Evolutionary conservation across 306 rosid species (phyloP).

Genomic region (Alnus glutinosa): DNA sequence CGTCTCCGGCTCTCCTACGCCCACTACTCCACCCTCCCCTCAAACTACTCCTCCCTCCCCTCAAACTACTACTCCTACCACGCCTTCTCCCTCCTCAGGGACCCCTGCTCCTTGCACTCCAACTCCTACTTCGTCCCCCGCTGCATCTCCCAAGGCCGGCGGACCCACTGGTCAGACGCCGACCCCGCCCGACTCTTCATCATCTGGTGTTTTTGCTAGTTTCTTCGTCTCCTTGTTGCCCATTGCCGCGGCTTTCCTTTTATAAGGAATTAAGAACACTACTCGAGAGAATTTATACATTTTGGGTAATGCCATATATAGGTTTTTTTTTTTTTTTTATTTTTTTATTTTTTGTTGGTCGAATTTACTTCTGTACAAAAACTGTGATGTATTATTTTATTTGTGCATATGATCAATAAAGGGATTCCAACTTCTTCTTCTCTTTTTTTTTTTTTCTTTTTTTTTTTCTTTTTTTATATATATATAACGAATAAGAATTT

Average conservation of each 20-base stretch:
- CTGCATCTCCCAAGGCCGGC: neutral
- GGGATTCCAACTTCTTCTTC: too few species aligned
- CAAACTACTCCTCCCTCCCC: neutral
- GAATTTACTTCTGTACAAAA: too few species aligned
- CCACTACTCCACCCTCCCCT: neutral
- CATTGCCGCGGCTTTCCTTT: neutral
- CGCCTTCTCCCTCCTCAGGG: neutral
- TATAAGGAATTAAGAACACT: neutral
- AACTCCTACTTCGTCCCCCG: neutral
- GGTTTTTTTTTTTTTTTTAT: neutral
- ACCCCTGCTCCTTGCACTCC: neutral
- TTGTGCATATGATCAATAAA: too few species aligned
- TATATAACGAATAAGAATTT: too few species aligned
- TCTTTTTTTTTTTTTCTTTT: too few species aligned
- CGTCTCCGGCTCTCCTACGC: conserved; percentile 10
- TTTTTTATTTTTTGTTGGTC: neutral
- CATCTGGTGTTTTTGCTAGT: neutral
- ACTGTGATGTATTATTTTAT: too few species aligned
- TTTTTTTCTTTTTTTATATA: too few species aligned
- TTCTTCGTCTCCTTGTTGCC: neutral
- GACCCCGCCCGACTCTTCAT: neutral
- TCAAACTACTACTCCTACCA: neutral
- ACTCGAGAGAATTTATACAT: neutral
- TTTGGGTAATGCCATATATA: neutral
- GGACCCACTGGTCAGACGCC: neutral